Evolutionary conservation across 2,329 filamentous ascomycete genomes (phyloP).

Genomic region (Monosporascus sp.): DNA sequence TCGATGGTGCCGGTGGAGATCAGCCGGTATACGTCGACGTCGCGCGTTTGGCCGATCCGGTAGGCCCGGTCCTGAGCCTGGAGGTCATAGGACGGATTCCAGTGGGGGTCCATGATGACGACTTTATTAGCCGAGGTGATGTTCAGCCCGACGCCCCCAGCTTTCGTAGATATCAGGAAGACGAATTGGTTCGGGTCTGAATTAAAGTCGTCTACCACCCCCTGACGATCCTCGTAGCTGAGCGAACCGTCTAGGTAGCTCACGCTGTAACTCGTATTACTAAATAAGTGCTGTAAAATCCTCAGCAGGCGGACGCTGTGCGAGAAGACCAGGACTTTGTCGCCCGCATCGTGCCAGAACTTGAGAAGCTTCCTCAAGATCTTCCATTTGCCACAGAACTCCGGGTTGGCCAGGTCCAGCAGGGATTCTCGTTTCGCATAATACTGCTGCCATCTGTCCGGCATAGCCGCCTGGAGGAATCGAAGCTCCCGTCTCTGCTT

Average conservation of each 20-base stretch:
- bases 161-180: slow-evolving; percentile 90
- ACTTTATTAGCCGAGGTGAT: slow-evolving; percentile 98
- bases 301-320: slow-evolving; percentile 82
- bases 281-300: slow-evolving; percentile 81
- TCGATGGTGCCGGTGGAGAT: slow-evolving; percentile 91
- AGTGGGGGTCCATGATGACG: slow-evolving; percentile 93
- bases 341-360: slow-evolving; percentile 84
- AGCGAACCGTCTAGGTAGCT: slow-evolving; percentile 86
- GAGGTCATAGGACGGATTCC: slow-evolving; percentile 92
- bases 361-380: slow-evolving; percentile 79
- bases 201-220: slow-evolving; percentile 86
- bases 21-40: slow-evolving; percentile 92
- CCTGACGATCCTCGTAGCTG: slow-evolving; percentile 75
- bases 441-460: slow-evolving; percentile 67
- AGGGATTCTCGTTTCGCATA: slow-evolving; percentile 75
- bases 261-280: slow-evolving; percentile 82
- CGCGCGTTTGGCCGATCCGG: slow-evolving; percentile 84
- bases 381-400: slow-evolving; percentile 97
- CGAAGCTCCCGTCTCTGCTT: slow-evolving; percentile 75
- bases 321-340: slow-evolving; percentile 94
- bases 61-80: slow-evolving; percentile 97
- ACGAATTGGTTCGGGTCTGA: slow-evolving; percentile 82
- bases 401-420: slow-evolving; percentile 73
- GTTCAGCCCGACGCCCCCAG: slow-evolving; percentile 89
- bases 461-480: slow-evolving; percentile 68